These are phyloP conservation scores for Cyclanthera cordifolia DNA, from an alignment of 306 rosid species.

Conservation along the genomic window DNA sequence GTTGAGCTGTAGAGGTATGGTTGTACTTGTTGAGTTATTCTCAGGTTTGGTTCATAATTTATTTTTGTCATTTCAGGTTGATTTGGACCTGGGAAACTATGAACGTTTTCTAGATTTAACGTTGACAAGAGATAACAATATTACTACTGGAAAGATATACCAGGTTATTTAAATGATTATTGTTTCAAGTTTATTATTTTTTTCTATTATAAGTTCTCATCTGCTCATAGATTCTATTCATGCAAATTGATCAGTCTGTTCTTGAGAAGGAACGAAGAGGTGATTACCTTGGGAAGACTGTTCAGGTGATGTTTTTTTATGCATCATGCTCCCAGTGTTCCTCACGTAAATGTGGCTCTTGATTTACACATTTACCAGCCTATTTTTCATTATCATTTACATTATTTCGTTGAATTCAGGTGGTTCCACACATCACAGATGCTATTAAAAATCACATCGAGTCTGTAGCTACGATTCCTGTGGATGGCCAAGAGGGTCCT, in stretches of 20 bases:
- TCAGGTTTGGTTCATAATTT: slow-evolving; percentile 6
- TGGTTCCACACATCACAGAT: slow-evolving; percentile 95
- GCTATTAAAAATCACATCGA: slow-evolving; percentile 76
- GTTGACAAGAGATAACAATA: slow-evolving; percentile 80
- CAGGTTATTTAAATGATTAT: slow-evolving; percentile 33
- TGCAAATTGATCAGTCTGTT: slow-evolving; percentile 51
- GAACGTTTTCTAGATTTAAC: slow-evolving; percentile 90
- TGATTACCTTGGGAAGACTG: slow-evolving; percentile 94
- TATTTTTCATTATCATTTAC: neutral
- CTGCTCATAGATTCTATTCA: slow-evolving; percentile 10
- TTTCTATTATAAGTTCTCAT: neutral
- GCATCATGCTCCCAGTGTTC: neutral
- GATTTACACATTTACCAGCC: neutral
- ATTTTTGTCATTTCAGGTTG: slow-evolving; percentile 51
- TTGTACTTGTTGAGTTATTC: neutral
- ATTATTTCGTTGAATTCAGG: slow-evolving; percentile 30
- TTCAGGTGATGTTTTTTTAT: slow-evolving; percentile 51
- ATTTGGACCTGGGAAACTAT: slow-evolving; percentile 95
- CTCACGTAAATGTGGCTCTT: neutral
- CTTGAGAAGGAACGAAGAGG: slow-evolving; percentile 91
- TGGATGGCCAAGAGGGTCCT: slow-evolving; percentile 74
- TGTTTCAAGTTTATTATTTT: neutral
- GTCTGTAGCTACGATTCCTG: slow-evolving; percentile 70
- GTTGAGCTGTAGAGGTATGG: slow-evolving; percentile 4
- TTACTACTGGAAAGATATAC: slow-evolving; percentile 88